Evolutionary conservation across 2,329 filamentous ascomycete species (phyloP).

Genomic region (Septoria linicola): DNA sequence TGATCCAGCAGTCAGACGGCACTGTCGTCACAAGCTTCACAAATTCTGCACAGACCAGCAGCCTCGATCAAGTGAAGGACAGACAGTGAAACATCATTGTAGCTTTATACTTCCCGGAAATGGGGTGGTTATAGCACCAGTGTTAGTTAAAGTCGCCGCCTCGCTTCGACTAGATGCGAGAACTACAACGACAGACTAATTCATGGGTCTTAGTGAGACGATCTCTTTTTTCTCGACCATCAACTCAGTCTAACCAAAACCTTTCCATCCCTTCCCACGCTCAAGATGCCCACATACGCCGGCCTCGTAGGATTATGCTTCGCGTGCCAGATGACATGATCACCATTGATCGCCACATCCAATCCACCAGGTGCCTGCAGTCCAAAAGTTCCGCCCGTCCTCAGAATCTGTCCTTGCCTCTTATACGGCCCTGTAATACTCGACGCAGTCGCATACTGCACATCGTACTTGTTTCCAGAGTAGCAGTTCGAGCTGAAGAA

Average conservation of each 20-base stretch:
- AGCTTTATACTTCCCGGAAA: too few relatives aligned
- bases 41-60: too few relatives aligned
- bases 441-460: slow-evolving; percentile 32
- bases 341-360: slow-evolving; percentile 35
- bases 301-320: slow-evolving; percentile 8
- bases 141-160: too few relatives aligned
- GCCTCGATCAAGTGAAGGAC: too few relatives aligned
- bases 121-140: too few relatives aligned
- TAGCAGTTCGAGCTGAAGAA: slow-evolving; percentile 38
- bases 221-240: too few relatives aligned
- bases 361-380: slow-evolving; percentile 35
- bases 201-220: too few relatives aligned
- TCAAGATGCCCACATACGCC: slow-evolving; percentile 20
- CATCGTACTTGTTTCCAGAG: slow-evolving; percentile 31
- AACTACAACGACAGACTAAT: too few relatives aligned
- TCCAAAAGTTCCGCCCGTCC: slow-evolving; percentile 27
- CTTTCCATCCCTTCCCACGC: slow-evolving; percentile 12
- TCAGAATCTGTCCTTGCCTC: slow-evolving; percentile 29
- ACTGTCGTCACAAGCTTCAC: too few relatives aligned
- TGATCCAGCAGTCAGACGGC: too few relatives aligned
- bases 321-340: slow-evolving; percentile 37
- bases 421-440: slow-evolving; percentile 31
- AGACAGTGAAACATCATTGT: too few relatives aligned
- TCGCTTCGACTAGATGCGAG: too few relatives aligned
- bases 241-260: slow-evolving; percentile 2